Conservation (phyloP, 2,329 filamentous ascomycete species). For the Zelopaecilomyces penicillatus region DNA sequence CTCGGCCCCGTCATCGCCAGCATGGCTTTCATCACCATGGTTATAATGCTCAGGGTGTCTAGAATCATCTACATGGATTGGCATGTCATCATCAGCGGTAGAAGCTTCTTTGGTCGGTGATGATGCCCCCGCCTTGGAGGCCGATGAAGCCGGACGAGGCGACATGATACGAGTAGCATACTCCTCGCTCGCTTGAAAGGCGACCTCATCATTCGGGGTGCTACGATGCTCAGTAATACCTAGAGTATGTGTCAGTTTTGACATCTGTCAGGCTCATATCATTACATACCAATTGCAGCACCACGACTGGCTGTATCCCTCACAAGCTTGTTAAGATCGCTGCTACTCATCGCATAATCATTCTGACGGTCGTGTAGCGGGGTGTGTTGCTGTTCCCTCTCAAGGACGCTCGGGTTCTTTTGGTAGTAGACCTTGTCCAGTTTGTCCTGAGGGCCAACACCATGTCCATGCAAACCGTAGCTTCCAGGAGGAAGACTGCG, state of each 20-base stretch:
- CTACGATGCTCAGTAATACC: conserved; percentile 56
- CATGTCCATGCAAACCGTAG: conserved; percentile 88
- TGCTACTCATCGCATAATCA: conserved; percentile 81
- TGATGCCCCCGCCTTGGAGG: conserved; percentile 22
- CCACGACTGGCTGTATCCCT: conserved; percentile 55
- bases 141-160: conserved; percentile 44
- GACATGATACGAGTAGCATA: conserved; percentile 69
- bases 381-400: conserved; percentile 57
- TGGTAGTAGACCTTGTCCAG: conserved; percentile 89
- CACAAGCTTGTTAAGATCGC: conserved; percentile 85
- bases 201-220: conserved; percentile 85
- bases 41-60: conserved; percentile 29
- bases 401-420: conserved; percentile 75
- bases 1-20: conserved; percentile 50
- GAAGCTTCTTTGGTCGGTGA: conserved; percentile 10
- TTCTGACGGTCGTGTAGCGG: conserved; percentile 47
- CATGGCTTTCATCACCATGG: conserved; percentile 31
- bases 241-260: conserved; percentile 24
- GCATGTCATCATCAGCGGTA: conserved; percentile 42
- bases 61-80: conserved; percentile 67
- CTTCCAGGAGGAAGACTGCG: conserved; percentile 70
- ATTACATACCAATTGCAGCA: conserved; percentile 27
- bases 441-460: conserved; percentile 64
- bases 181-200: conserved; percentile 78
- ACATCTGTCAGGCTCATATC: background rate